A percentile compares a stretch with the other conserved stretches of the same genome.
These are phyloP conservation scores for Buxus sempervirens DNA, from an alignment of 164 flowering plant species.

Conservation along the genomic window DNA sequence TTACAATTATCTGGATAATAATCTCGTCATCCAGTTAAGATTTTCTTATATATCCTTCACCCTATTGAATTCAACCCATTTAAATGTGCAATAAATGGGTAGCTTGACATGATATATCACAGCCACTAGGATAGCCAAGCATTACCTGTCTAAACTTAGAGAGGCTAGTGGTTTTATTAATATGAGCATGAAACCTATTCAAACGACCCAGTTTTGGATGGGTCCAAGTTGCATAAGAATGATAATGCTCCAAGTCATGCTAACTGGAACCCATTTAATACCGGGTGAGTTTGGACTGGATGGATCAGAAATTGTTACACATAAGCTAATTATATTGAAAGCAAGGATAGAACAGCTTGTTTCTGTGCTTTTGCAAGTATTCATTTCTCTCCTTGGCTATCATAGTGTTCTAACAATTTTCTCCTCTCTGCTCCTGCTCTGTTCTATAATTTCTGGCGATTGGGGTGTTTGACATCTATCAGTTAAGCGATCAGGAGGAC, in stretches of 20 bases:
- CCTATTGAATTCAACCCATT: background rate
- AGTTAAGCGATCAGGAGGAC: slow-evolving; percentile 91
- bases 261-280: too few species aligned
- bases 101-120: too few species aligned
- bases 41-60: background rate
- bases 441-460: slow-evolving; percentile 12
- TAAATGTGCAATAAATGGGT: background rate
- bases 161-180: too few species aligned
- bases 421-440: background rate
- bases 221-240: too few species aligned
- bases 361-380: slow-evolving; percentile 2
- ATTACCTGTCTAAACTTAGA: too few species aligned
- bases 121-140: too few species aligned
- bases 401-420: slow-evolving; percentile 1
- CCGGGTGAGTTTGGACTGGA: too few species aligned
- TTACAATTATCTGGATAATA: background rate
- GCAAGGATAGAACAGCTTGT: background rate
- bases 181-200: too few species aligned
- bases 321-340: background rate
- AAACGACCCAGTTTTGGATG: too few species aligned
- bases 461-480: slow-evolving; percentile 11
- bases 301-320: background rate
- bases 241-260: too few species aligned
- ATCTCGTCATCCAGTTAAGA: background rate
- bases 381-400: background rate